Percentiles rank a stretch among this genome's conserved stretches.
phyloP scores from a whole-genome alignment of 768 basidiomycete species.

The Hericium coralloides region DNA sequence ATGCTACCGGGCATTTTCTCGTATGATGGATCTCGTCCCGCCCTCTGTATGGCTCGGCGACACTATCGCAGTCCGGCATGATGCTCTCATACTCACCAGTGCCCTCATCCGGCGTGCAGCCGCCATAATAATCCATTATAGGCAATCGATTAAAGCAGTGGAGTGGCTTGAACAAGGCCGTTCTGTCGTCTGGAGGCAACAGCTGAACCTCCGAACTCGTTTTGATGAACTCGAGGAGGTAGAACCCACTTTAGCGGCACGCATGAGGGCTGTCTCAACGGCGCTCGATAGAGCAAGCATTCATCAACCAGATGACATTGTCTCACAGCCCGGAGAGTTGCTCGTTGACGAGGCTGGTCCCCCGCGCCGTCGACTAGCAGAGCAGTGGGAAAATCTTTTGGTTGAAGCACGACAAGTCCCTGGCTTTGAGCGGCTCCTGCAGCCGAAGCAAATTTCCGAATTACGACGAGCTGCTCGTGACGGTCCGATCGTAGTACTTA shows the following conservation, averaged over 20 bases:
- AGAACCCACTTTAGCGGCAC: neutral
- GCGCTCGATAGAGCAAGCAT: too few species aligned
- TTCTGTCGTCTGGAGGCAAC: slow-evolving; percentile 2
- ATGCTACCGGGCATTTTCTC: too few species aligned
- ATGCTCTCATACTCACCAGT: too few species aligned
- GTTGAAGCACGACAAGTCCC: neutral
- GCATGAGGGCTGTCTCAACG: too few species aligned
- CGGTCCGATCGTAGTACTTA: neutral
- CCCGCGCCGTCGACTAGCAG: neutral
- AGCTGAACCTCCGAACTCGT: neutral
- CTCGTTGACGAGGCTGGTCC: neutral
- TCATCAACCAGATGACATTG: too few species aligned
- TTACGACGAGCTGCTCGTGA: neutral
- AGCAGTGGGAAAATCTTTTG: neutral
- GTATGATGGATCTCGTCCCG: too few species aligned
- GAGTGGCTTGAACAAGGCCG: slow-evolving; percentile 4
- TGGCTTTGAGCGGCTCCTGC: neutral
- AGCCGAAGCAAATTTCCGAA: neutral
- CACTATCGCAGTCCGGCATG: too few species aligned
- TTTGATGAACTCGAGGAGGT: neutral
- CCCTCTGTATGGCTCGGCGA: neutral
- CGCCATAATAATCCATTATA: too few species aligned
- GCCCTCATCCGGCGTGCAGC: too few species aligned
- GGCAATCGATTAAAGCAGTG: too few species aligned
- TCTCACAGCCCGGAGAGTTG: neutral